Conservation (phyloP, 1,284 basidiomycete species). For the Porodaedalea pini region DNA sequence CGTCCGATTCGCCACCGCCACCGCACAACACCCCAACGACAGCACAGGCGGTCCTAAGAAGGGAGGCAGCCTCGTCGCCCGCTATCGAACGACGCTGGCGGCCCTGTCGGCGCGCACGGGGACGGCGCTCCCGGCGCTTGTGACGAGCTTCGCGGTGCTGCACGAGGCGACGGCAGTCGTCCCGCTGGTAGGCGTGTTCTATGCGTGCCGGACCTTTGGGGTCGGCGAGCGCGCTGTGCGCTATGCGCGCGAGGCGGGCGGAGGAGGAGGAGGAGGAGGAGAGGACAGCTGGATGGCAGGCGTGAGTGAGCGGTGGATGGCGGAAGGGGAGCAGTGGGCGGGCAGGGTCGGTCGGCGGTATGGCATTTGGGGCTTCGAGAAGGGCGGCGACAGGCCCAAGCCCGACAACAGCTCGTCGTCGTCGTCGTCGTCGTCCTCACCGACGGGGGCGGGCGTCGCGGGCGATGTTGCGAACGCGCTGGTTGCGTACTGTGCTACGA, state of each 20-base stretch:
- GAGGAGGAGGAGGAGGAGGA: not conserved
- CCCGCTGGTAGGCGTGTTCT: conserved; percentile 77
- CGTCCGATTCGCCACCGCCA: too few species aligned
- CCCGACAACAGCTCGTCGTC: too few species aligned
- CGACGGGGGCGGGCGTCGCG: conserved; percentile 38
- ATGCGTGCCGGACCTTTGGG: conserved; percentile 62
- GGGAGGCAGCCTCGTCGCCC: too few species aligned
- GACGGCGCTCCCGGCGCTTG: conserved; percentile 72
- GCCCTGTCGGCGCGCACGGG: conserved; percentile 60
- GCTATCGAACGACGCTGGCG: conserved; percentile 52
- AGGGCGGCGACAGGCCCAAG: too few species aligned
- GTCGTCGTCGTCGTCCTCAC: conserved; percentile 18
- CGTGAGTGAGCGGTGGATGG: conserved; percentile 56
- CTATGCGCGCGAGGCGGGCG: conserved; percentile 25
- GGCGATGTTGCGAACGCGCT: conserved; percentile 76
- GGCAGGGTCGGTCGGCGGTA: conserved; percentile 74
- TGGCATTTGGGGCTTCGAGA: conserved; percentile 78
- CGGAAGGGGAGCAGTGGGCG: conserved; percentile 72
- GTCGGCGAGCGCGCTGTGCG: conserved; percentile 67
- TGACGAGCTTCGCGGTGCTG: conserved; percentile 77
- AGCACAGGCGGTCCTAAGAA: too few species aligned
- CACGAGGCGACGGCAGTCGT: conserved; percentile 86
- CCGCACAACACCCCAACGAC: too few species aligned
- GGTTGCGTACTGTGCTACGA: conserved; percentile 81
- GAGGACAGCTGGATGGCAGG: conserved; percentile 35